Evolutionary conservation across 805 yeast genomes (phyloP).

Genomic region (Pichia membranifaciens): DNA sequence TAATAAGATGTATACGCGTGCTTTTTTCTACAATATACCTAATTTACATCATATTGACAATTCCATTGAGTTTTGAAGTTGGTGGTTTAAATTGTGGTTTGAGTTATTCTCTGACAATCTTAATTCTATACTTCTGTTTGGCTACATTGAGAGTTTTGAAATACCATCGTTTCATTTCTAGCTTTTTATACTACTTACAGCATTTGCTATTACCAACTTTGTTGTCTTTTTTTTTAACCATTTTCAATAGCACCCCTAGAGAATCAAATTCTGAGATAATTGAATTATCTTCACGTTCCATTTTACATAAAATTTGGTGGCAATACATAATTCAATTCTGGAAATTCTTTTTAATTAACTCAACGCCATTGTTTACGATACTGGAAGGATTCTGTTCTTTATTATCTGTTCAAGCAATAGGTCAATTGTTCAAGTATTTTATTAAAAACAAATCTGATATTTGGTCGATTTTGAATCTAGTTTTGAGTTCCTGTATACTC

Average conservation of each 20-base stretch:
- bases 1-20: slow-evolving; percentile 25
- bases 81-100: slow-evolving; percentile 91
- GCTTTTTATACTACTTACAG: slow-evolving; percentile 67
- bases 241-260: slow-evolving; percentile 34
- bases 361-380: slow-evolving; percentile 85
- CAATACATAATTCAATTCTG: slow-evolving; percentile 51
- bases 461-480: slow-evolving; percentile 71
- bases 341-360: slow-evolving; percentile 64
- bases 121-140: slow-evolving; percentile 60
- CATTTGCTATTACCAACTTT: slow-evolving; percentile 79
- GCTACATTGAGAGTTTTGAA: slow-evolving; percentile 63
- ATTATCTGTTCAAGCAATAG: slow-evolving; percentile 85
- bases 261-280: neutral
- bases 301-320: slow-evolving; percentile 30
- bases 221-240: slow-evolving; percentile 59
- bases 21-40: slow-evolving; percentile 56
- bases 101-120: slow-evolving; percentile 70
- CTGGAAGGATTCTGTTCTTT: slow-evolving; percentile 92
- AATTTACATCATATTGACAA: slow-evolving; percentile 65
- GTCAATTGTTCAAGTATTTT: slow-evolving; percentile 73
- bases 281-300: neutral
- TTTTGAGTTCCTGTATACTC: slow-evolving; percentile 67
- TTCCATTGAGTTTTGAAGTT: slow-evolving; percentile 89
- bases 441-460: slow-evolving; percentile 58
- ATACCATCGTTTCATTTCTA: slow-evolving; percentile 39